Percentiles rank a stretch among this genome's conserved stretches.
Conservation (phyloP, 768 basidiomycete species). For the Auriscalpium vulgare region DNA sequence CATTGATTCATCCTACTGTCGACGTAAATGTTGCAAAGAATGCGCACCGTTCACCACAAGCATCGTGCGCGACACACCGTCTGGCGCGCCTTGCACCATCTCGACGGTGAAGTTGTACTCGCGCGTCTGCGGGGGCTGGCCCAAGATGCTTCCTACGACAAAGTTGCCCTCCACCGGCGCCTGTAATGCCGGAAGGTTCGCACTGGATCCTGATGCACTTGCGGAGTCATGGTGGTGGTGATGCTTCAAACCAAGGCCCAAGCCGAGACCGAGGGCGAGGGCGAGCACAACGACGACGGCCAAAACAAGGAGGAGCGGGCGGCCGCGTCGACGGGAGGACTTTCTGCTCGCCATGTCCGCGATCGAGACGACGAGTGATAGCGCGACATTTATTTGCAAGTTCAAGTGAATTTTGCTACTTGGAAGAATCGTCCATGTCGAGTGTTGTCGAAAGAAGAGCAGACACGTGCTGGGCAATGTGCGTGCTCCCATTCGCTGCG, state of each 20-base stretch:
- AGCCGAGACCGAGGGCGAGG: constrained; percentile 21
- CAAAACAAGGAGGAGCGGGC: neutral
- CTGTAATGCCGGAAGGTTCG: neutral
- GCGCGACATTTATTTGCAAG: neutral
- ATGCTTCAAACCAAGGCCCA: constrained; percentile 15
- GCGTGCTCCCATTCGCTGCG: too few species aligned
- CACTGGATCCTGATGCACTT: neutral
- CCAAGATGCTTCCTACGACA: constrained; percentile 6
- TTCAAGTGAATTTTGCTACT: too few species aligned
- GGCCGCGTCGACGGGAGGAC: neutral
- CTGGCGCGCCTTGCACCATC: constrained; percentile 30
- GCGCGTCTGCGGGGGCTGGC: constrained; percentile 30
- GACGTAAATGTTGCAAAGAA: neutral
- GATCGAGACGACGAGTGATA: neutral
- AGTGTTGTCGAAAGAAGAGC: too few species aligned
- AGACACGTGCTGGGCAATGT: too few species aligned
- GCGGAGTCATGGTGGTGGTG: neutral
- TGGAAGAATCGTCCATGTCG: too few species aligned
- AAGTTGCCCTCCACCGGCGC: constrained; percentile 9
- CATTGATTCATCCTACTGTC: neutral
- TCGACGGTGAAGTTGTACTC: constrained; percentile 36
- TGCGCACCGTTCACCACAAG: constrained; percentile 38
- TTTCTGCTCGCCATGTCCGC: neutral
- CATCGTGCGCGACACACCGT: constrained; percentile 34
- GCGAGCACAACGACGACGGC: constrained; percentile 12